A percentile compares a stretch with the other conserved stretches of the same genome.
phyloP scores from a whole-genome alignment of 768 basidiomycete genomes.

The Lactifluus rugatus region DNA sequence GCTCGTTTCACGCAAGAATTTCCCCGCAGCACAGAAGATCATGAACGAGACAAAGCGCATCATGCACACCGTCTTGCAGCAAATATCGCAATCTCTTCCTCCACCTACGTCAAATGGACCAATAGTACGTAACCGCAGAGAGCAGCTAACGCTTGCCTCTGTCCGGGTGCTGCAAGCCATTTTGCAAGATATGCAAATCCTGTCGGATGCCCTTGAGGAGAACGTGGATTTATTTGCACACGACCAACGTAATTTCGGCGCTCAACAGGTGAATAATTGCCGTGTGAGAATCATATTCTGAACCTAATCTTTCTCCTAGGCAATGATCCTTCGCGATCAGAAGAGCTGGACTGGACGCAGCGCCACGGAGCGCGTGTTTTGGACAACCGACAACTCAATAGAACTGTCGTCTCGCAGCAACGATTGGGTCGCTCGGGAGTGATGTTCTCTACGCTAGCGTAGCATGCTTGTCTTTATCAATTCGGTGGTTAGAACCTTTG shows the following conservation, averaged over 20 bases:
- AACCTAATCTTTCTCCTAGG: slow-evolving; percentile 35
- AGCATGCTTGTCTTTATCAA: not conserved
- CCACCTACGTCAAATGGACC: slow-evolving; percentile 36
- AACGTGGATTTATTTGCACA: slow-evolving; percentile 87
- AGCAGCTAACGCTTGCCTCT: slow-evolving; percentile 59
- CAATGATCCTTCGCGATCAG: slow-evolving; percentile 93
- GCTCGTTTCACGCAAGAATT: slow-evolving; percentile 85
- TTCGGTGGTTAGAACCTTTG: slow-evolving; percentile 1
- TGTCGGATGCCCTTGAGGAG: slow-evolving; percentile 84
- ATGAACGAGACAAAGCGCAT: slow-evolving; percentile 88
- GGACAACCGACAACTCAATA: slow-evolving; percentile 84
- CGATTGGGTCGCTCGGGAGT: slow-evolving; percentile 79
- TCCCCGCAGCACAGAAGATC: slow-evolving; percentile 82
- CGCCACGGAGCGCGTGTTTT: slow-evolving; percentile 85
- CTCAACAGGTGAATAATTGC: slow-evolving; percentile 69
- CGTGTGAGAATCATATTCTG: not conserved
- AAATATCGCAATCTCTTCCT: slow-evolving; percentile 63
- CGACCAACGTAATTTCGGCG: slow-evolving; percentile 91
- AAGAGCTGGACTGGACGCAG: slow-evolving; percentile 91
- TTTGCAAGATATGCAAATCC: slow-evolving; percentile 74
- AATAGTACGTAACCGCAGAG: slow-evolving; percentile 66
- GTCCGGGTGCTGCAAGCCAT: slow-evolving; percentile 79
- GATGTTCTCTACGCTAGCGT: not conserved
- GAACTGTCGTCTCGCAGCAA: slow-evolving; percentile 78
- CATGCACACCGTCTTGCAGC: slow-evolving; percentile 82